These are phyloP conservation scores for Alloascoidea africana DNA, from an alignment of 805 yeast species.

Conservation along the genomic window DNA sequence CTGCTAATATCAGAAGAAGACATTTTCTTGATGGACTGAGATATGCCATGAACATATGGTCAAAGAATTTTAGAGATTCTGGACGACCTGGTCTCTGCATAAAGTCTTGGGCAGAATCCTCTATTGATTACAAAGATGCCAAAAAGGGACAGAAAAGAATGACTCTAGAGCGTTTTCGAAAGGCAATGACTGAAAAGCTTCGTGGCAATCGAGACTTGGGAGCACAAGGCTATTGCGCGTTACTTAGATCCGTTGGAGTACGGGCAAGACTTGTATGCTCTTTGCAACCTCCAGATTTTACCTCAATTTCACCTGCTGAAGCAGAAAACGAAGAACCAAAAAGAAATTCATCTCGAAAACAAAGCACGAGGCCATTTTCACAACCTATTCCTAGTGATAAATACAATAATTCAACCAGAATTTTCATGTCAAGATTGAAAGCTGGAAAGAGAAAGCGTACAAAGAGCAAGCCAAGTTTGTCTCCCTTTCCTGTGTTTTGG, in stretches of 20 bases:
- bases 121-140: slow-evolving; percentile 14
- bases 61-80: slow-evolving; percentile 32
- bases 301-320: slow-evolving; percentile 16
- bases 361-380: slow-evolving; percentile 3
- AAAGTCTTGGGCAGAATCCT: slow-evolving; percentile 35
- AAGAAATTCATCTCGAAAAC: slow-evolving; percentile 4
- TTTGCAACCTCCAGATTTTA: slow-evolving; percentile 82
- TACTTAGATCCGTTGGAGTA: slow-evolving; percentile 56
- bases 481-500: slow-evolving; percentile 69
- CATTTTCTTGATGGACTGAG: slow-evolving; percentile 66
- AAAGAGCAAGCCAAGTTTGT: slow-evolving; percentile 9
- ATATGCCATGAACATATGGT: slow-evolving; percentile 50
- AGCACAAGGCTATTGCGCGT: slow-evolving; percentile 76
- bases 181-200: slow-evolving; percentile 23
- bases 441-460: slow-evolving; percentile 5
- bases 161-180: slow-evolving; percentile 26
- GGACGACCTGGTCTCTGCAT: slow-evolving; percentile 20
- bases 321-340: slow-evolving; percentile 3
- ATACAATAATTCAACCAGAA: slow-evolving; percentile 6
- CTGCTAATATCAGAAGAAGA: slow-evolving; percentile 38
- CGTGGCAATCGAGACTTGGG: slow-evolving; percentile 66
- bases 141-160: slow-evolving; percentile 11
- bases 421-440: slow-evolving; percentile 10
- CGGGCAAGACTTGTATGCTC: slow-evolving; percentile 68
- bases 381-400: slow-evolving; percentile 4